phyloP scores from a whole-genome alignment of 169 alveolate species.

The Theileria orientalis region DNA sequence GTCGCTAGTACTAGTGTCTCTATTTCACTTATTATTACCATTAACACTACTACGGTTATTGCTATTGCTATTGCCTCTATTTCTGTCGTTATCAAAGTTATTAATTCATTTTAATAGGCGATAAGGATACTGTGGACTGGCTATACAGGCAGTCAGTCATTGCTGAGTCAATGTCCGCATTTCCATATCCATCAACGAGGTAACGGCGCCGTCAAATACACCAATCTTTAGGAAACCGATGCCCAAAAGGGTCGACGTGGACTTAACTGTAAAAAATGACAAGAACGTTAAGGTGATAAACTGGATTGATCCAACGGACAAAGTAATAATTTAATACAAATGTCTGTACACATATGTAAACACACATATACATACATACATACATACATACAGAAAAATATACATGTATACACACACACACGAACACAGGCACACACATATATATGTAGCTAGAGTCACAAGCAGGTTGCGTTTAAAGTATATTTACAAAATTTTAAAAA shows the following conservation, averaged over 20 bases:
- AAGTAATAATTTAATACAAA: conserved; percentile 38
- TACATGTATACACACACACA: neutral
- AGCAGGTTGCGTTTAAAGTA: neutral
- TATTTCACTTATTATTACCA: too few species aligned
- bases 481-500: neutral
- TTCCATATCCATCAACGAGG: conserved; percentile 71
- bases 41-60: too few species aligned
- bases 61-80: too few species aligned
- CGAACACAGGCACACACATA: neutral
- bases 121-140: conserved; percentile 72
- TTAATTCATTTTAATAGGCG: conserved; percentile 9
- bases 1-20: too few species aligned
- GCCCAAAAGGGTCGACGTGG: conserved; percentile 87
- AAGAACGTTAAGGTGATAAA: conserved; percentile 79
- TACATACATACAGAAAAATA: neutral
- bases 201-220: too few species aligned
- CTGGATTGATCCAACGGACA: conserved; percentile 88
- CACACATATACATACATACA: neutral
- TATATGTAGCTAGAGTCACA: neutral
- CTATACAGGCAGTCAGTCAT: conserved; percentile 72
- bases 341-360: neutral
- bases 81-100: neutral
- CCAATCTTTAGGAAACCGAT: conserved; percentile 69
- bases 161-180: conserved; percentile 74
- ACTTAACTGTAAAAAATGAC: conserved; percentile 76